Percentiles rank a stretch among this genome's conserved stretches.
Conservation (phyloP, 78 protist genomes). For the Tieghemostelium lacteum region DNA sequence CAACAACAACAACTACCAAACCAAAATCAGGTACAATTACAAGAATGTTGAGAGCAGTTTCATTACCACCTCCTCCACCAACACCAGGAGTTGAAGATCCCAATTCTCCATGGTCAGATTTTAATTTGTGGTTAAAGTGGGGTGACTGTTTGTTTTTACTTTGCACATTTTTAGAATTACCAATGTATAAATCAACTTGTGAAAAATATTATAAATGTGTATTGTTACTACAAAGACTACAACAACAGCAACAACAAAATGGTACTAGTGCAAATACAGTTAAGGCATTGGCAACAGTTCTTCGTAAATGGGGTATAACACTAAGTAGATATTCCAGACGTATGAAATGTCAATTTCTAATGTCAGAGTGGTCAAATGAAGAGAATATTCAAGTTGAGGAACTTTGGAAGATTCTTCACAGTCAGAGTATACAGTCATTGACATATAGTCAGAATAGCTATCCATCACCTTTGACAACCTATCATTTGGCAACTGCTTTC, state of each 20-base stretch:
- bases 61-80: constrained; percentile 71
- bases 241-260: background rate
- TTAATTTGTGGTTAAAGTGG: constrained; percentile 62
- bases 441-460: constrained; percentile 27
- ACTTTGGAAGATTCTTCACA: constrained; percentile 57
- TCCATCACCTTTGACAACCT: constrained; percentile 31
- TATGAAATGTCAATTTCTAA: constrained; percentile 71
- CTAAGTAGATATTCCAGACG: constrained; percentile 60
- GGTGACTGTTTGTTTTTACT: constrained; percentile 64
- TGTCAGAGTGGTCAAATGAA: constrained; percentile 74
- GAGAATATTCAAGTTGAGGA: constrained; percentile 70
- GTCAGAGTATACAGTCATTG: constrained; percentile 43
- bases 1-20: background rate
- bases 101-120: constrained; percentile 56
- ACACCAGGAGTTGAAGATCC: constrained; percentile 38
- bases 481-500: constrained; percentile 58
- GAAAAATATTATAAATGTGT: constrained; percentile 44
- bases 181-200: constrained; percentile 77
- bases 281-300: constrained; percentile 28
- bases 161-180: constrained; percentile 55
- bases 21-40: background rate
- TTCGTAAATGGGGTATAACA: constrained; percentile 72
- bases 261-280: background rate
- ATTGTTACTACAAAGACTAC: constrained; percentile 8
- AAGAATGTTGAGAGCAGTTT: constrained; percentile 29